These are phyloP conservation scores for Deinandra increscens DNA, from an alignment of 129 eudicot genomes.

Conservation along the genomic window DNA sequence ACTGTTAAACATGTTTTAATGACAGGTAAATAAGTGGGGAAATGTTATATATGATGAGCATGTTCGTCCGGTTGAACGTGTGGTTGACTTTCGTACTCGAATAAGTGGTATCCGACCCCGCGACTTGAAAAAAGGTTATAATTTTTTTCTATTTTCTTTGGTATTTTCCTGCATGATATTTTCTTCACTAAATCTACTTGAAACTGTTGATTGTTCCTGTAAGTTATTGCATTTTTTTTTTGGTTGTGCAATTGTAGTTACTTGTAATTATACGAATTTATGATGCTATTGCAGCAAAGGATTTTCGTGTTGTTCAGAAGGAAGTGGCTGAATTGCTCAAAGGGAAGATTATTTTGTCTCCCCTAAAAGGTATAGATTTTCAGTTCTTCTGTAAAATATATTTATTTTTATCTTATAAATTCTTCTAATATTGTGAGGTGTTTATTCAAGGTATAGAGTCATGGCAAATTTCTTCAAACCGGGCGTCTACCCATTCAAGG, in stretches of 20 bases:
- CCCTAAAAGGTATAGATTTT: too few relatives aligned
- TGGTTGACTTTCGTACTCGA: constrained; percentile 91
- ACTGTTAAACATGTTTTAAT: not conserved
- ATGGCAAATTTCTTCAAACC: too few relatives aligned
- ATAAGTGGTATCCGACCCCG: constrained; percentile 94
- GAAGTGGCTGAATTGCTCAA: constrained; percentile 88
- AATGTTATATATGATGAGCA: constrained; percentile 86
- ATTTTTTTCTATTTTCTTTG: not conserved
- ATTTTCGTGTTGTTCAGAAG: constrained; percentile 79
- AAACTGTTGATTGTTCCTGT: not conserved
- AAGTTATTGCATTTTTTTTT: not conserved
- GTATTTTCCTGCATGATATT: not conserved
- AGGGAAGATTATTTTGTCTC: constrained; percentile 68
- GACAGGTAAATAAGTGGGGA: constrained; percentile 93
- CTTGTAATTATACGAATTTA: too few relatives aligned
- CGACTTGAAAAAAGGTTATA: constrained; percentile 73
- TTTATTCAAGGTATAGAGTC: too few relatives aligned
- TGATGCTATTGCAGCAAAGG: constrained; percentile 72
- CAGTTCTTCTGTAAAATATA: too few relatives aligned
- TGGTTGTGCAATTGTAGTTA: constrained; percentile 6
- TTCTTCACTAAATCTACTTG: constrained; percentile 1
- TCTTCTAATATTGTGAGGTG: too few relatives aligned
- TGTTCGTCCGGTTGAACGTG: constrained; percentile 92
- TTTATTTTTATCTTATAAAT: too few relatives aligned
- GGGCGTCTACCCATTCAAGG: too few relatives aligned